Evolutionary conservation across 495 filamentous ascomycete species (phyloP), one percentile per base, ranked within the genome.

Genomic region (Penicillium argentinense): DNA sequence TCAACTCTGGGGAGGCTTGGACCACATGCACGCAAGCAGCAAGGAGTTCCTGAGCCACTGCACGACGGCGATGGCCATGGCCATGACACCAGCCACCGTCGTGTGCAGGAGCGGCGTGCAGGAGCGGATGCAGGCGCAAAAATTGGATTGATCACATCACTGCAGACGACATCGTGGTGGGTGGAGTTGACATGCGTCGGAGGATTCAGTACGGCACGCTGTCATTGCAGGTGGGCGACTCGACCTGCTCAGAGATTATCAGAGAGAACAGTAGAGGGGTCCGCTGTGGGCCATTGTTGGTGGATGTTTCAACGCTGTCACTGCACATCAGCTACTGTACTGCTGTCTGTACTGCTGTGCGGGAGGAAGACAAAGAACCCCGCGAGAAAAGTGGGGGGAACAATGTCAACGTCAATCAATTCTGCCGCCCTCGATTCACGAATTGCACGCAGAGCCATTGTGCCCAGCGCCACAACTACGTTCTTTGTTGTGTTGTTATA

Each of bases 401-500:
- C 51, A 60, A 60, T 54, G 50, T 18, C 42, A 47, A 51, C 47
- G 44, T 39, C 45, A 45, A 45, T 45, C n/a, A n/a, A n/a, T n/a
- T n/a, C n/a, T n/a, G n/a, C n/a, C n/a, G n/a, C n/a, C 27, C 40
- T 46, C 24, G 34, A 33, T 39, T 45, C 38, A 36, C 34, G 6
- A 34, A 30, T 30, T 30, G 28, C 3, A 26, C 25, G 5, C 11
- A 5, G 25, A 5, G 5, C 25, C 5, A 26, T 26, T 26, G 11
- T 5, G 5, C 25, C 11, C 25, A 26, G 11, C 25, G 25, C 25
- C n/a, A n/a, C n/a, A n/a, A n/a, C n/a, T n/a, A n/a, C n/a, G n/a
- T n/a, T n/a, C n/a, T n/a, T n/a, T n/a, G n/a, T n/a, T n/a, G n/a
- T n/a, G n/a, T n/a, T n/a, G n/a, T n/a, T n/a, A n/a, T n/a, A n/a